Base-by-base conservation (phyloP, 495 filamentous ascomycete species). In the Zalerion maritima region DNA sequence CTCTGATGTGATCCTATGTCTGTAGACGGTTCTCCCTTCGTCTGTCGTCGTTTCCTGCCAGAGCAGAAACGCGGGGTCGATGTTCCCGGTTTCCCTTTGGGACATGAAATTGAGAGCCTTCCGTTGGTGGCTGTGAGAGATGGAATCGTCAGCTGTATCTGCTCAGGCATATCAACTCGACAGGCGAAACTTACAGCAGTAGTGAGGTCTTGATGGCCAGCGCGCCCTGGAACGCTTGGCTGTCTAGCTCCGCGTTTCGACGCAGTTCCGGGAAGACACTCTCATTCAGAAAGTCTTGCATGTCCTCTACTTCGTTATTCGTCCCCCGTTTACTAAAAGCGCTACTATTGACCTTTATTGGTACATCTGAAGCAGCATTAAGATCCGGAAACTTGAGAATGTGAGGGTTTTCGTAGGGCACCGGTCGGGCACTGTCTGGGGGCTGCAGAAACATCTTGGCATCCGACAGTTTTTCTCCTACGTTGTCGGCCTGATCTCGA, bases 351-450 rank as follows among this genome's bases (percentile, higher is more conserved):
- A n/a, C n/a, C n/a, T n/a, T n/a, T n/a, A n/a, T n/a, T n/a, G n/a
- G n/a, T n/a, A n/a, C n/a, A n/a, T n/a, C n/a, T n/a, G n/a, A n/a
- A n/a, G n/a, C n/a, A n/a, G n/a, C n/a, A 22, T 36, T 31, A 15
- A 41, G 16, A 2, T 37, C 46, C 1, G 42, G 40, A 17, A 54
- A 41, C 8, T 21, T 26, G 12, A 55, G 22, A 18, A 44, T 28
- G 32, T 59, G 55, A 5, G 54, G 54, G 17, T 59, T 59, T 8
- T 42, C 28, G 27, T 59, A 57, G 0, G 26, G 8, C 4, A 29
- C 10, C 21, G 15, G 5, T 10, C 28, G 36, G 28, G 29, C 26
- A 36, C 29, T 32, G 20, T 37, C 31, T 2, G 55, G 50, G 24
- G 38, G 38, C 35, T 59, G 55, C 2, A 59, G 31, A 40, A 37